A percentile compares a stretch with the other conserved stretches of the same genome.
phyloP scores from a whole-genome alignment of 2,329 filamentous ascomycete genomes.

The Aspergillus pseudonomiae region DNA sequence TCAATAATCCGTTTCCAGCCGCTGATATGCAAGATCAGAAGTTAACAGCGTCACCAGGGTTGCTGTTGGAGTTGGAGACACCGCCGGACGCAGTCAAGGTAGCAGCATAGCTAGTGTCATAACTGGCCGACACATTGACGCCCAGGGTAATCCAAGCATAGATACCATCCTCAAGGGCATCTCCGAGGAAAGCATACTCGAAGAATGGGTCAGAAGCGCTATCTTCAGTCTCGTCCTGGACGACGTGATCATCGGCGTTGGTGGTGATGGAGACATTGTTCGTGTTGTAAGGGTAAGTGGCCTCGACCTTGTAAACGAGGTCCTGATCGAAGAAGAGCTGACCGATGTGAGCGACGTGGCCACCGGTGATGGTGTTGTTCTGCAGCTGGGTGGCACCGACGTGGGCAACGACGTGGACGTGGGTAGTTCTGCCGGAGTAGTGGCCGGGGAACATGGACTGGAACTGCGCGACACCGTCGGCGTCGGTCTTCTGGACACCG shows the following conservation, averaged over 20 bases:
- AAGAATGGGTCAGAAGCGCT: slow-evolving; percentile 20
- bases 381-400: slow-evolving; percentile 31
- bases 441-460: slow-evolving; percentile 49
- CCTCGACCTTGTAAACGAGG: slow-evolving; percentile 54
- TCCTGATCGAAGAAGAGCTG: slow-evolving; percentile 65
- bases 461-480: slow-evolving; percentile 47
- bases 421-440: slow-evolving; percentile 42
- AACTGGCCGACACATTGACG: slow-evolving; percentile 16
- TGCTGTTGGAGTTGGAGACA: background rate
- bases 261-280: slow-evolving; percentile 19
- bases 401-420: slow-evolving; percentile 36
- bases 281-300: slow-evolving; percentile 39
- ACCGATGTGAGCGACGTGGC: slow-evolving; percentile 60
- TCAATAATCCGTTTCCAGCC: background rate
- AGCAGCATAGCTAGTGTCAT: slow-evolving; percentile 11
- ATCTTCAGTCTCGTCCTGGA: slow-evolving; percentile 16
- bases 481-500: slow-evolving; percentile 47
- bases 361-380: slow-evolving; percentile 46
- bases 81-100: background rate
- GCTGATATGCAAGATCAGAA: background rate
- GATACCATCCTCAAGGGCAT: slow-evolving; percentile 17
- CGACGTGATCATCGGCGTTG: slow-evolving; percentile 18
- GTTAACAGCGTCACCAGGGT: background rate
- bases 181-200: slow-evolving; percentile 19
- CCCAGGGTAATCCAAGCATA: slow-evolving; percentile 19